These are phyloP conservation scores for Nicotiana sylvestris DNA, from an alignment of 257 asterid species.

Conservation along the genomic window DNA sequence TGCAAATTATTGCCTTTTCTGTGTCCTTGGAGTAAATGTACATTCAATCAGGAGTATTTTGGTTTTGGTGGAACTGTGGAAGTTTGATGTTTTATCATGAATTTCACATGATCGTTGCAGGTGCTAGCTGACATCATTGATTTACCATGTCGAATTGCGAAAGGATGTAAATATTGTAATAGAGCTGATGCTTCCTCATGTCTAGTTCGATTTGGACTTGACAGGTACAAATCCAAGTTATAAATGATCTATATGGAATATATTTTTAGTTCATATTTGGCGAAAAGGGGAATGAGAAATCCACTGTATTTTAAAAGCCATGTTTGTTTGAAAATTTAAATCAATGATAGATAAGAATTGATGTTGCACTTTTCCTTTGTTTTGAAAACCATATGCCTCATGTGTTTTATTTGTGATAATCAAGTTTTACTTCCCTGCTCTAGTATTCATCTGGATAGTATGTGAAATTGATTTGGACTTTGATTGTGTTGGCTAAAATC, in stretches of 20 bases:
- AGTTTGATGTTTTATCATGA: neutral
- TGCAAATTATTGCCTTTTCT: neutral
- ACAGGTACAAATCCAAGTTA: constrained; percentile 48
- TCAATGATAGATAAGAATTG: neutral
- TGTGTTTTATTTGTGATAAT: neutral
- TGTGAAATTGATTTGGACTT: neutral
- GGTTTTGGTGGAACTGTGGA: neutral
- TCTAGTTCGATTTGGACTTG: constrained; percentile 82
- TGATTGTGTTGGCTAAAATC: neutral
- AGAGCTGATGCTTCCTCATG: constrained; percentile 90
- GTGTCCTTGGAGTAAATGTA: neutral
- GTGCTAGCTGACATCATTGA: constrained; percentile 86
- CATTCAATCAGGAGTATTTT: neutral
- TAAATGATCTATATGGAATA: neutral
- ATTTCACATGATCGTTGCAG: constrained; percentile 39
- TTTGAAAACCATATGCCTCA: neutral
- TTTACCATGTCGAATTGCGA: constrained; percentile 95
- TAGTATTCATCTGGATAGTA: neutral
- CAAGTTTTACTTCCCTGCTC: neutral
- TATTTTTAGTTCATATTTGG: neutral
- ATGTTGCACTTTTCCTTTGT: neutral
- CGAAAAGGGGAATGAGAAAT: neutral
- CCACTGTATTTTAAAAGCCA: neutral
- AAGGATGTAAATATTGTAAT: constrained; percentile 83
- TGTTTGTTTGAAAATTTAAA: neutral